Conservation (phyloP, 176 grass and related monocot species). For the Rhynchospora tenuis region DNA sequence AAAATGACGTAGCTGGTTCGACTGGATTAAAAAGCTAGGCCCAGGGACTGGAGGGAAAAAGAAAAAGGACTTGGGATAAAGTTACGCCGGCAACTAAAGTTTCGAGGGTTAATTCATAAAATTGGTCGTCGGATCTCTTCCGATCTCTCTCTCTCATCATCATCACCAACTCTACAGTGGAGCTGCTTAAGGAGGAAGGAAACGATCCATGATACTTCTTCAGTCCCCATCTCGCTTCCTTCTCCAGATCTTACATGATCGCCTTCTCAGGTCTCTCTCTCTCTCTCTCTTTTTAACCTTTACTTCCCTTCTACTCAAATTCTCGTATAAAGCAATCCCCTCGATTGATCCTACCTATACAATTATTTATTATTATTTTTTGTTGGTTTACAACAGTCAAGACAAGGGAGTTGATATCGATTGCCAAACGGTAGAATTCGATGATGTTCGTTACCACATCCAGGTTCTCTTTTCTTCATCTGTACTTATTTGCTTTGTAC, state of each 20-base stretch:
- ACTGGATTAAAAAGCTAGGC: no score
- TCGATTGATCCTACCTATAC: background rate
- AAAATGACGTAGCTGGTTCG: no score
- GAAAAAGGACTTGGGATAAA: background rate
- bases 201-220: conserved; percentile 76
- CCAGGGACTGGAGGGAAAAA: no score
- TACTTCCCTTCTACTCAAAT: conserved; percentile 17
- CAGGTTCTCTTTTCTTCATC: conserved; percentile 43
- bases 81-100: background rate
- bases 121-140: background rate
- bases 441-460: conserved; percentile 92
- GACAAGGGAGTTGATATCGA: conserved; percentile 92
- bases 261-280: conserved; percentile 53
- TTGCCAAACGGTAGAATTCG: conserved; percentile 95
- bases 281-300: background rate
- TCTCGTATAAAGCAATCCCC: background rate
- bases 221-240: conserved; percentile 92
- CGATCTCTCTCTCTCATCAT: conserved; percentile 5
- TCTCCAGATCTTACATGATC: conserved; percentile 93
- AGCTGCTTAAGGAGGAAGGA: conserved; percentile 11
- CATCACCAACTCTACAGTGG: background rate
- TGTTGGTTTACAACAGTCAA: conserved; percentile 30
- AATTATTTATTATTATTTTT: background rate
- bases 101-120: background rate
- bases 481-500: background rate